Conservation (phyloP, 495 filamentous ascomycete species). For the Penicillium pancosmium region DNA sequence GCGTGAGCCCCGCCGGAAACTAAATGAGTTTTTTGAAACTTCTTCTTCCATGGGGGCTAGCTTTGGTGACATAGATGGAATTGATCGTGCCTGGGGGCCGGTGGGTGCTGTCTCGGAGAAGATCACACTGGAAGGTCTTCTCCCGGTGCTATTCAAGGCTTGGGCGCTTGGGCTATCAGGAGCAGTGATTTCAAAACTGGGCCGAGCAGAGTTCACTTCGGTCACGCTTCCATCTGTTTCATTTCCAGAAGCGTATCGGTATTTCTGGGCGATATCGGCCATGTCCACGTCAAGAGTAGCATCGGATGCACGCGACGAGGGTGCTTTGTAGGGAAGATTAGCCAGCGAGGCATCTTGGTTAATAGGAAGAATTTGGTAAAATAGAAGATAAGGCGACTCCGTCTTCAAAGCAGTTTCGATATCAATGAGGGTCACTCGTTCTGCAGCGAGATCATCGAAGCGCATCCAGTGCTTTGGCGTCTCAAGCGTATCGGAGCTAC, state of each 20-base stretch:
- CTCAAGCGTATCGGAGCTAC: conserved; percentile 50
- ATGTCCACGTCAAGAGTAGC: conserved; percentile 35
- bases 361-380: conserved; percentile 92
- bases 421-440: conserved; percentile 75
- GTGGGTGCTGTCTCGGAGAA: conserved; percentile 41
- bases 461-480: conserved; percentile 75
- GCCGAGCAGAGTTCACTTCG: conserved; percentile 34
- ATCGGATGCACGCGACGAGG: conserved; percentile 59
- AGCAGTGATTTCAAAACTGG: conserved; percentile 48
- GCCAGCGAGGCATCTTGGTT: conserved; percentile 64
- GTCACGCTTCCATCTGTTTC: conserved; percentile 21
- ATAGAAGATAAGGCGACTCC: conserved; percentile 93
- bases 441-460: conserved; percentile 79
- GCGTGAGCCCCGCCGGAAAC: conserved; percentile 59
- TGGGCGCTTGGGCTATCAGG: conserved; percentile 22
- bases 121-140: conserved; percentile 27
- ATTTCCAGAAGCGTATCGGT: conserved; percentile 15
- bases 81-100: conserved; percentile 42
- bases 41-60: conserved; percentile 52
- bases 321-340: conserved; percentile 53
- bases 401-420: conserved; percentile 73
- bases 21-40: conserved; percentile 47
- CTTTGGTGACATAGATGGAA: conserved; percentile 50
- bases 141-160: conserved; percentile 11
- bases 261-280: conserved; percentile 22